A percentile compares a stretch with the other conserved stretches of the same genome.
These are phyloP conservation scores for Xanthoconium stramineum DNA, from an alignment of 768 basidiomycete genomes.

Conservation along the genomic window DNA sequence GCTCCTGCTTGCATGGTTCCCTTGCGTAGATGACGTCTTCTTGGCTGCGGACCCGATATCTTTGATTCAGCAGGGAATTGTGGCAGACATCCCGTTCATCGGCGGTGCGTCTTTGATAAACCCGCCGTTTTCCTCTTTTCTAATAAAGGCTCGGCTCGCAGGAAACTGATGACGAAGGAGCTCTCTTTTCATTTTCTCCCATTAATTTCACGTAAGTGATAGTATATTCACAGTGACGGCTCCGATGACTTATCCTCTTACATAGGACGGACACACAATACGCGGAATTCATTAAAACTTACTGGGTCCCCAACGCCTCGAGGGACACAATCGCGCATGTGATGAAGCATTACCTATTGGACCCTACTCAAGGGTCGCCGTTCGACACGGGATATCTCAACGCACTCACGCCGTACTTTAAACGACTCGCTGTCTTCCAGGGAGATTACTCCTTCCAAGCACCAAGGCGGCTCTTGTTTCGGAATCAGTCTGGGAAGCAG, in stretches of 20 bases:
- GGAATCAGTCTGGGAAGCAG: conserved; percentile 35
- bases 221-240: too few species aligned
- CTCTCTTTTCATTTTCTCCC: conserved; percentile 32
- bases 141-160: not conserved
- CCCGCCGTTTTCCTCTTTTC: too few species aligned
- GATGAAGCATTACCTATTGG: conserved; percentile 35
- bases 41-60: conserved; percentile 31
- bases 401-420: conserved; percentile 46
- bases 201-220: not conserved
- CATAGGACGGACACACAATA: not conserved
- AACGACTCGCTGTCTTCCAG: conserved; percentile 47
- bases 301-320: conserved; percentile 29
- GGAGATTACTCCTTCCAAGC: conserved; percentile 52
- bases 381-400: conserved; percentile 47
- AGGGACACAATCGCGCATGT: conserved; percentile 24
- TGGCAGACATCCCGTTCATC: conserved; percentile 23
- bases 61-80: conserved; percentile 33
- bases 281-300: not conserved
- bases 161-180: conserved; percentile 44
- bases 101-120: not conserved
- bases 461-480: conserved; percentile 45
- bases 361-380: conserved; percentile 47
- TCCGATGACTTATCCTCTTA: not conserved
- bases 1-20: conserved; percentile 29
- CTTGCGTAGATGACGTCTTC: conserved; percentile 40